Base-by-base conservation (phyloP, 345 rosid genomes). In the Heritiera littoralis region DNA sequence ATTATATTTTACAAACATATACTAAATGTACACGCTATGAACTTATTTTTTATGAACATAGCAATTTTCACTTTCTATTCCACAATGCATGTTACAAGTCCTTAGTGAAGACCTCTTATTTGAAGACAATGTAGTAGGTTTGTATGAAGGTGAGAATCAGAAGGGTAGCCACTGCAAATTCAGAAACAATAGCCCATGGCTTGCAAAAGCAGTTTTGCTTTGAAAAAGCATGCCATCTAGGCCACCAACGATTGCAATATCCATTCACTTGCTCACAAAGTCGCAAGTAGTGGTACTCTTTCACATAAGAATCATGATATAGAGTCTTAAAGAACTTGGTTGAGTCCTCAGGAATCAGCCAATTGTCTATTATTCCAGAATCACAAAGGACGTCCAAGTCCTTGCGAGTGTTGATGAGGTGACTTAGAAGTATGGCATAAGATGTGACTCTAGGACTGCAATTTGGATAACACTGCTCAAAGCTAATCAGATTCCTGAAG, bases 251-350 rank as follows among this genome's bases (percentile, higher is more conserved):
- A 17, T 14, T 28, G 51, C 63, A 66, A 38, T 77, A 64, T 14
- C 20, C 20, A 23, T 77, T 40, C 52, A 77, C 80, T 5, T 65
- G 65, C 52, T 52, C 51, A 23, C 48, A 65, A 7, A 77, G 72
- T 9, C 55, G 11, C 41, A 17, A 10, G 41, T 66, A 77, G 1
- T 77, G 66, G 14, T 38, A 67, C 32, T 35, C 63, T 23, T 17
- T 51, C n/a, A 66, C 63, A 23, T 7, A 49, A 14, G 85, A 49
- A 48, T 83, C 80, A 3, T 23, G 60, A 49, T 79, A 83, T 2
- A 83, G 75, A 54, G 46, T 55, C 70, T 79, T 75, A 46, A 83
- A 83, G 71, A 83, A 76, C 55, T 79, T 52, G 49, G 65, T 72
- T 6, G 78, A 64, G 20, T 75, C 78, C 40, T 75, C 78, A 0